Conservation (phyloP, 345 rosid genomes). For the Populus ilicifolia region DNA sequence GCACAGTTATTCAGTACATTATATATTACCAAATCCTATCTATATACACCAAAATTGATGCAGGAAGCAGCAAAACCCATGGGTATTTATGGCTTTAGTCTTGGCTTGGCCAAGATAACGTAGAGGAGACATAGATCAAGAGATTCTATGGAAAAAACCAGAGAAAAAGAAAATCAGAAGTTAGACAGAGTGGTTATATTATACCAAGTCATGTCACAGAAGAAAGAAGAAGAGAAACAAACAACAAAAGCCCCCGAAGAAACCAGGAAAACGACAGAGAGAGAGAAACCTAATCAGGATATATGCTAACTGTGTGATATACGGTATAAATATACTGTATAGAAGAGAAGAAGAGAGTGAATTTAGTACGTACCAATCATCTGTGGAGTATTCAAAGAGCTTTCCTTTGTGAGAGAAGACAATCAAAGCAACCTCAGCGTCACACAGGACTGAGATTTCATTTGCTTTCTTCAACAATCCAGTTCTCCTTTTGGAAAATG, state of each 20-base stretch:
- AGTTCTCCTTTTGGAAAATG: constrained; percentile 69
- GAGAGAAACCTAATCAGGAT: not conserved
- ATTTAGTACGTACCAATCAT: constrained; percentile 40
- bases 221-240: not conserved
- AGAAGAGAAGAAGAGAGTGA: not conserved
- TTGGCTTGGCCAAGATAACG: not conserved
- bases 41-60: not conserved
- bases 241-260: not conserved
- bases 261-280: not conserved
- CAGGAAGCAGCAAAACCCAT: not conserved
- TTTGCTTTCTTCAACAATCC: constrained; percentile 82
- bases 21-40: not conserved
- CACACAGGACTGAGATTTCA: constrained; percentile 76
- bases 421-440: constrained; percentile 72
- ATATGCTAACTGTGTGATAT: not conserved
- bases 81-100: not conserved
- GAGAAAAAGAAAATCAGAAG: not conserved
- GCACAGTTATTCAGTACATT: not conserved
- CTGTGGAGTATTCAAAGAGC: constrained; percentile 68
- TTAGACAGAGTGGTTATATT: not conserved
- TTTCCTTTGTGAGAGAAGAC: constrained; percentile 79
- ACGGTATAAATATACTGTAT: not conserved
- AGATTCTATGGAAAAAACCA: not conserved
- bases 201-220: not conserved
- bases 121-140: not conserved